phyloP scores from a whole-genome alignment of 257 asterid species.

The Scutellaria minor region DNA sequence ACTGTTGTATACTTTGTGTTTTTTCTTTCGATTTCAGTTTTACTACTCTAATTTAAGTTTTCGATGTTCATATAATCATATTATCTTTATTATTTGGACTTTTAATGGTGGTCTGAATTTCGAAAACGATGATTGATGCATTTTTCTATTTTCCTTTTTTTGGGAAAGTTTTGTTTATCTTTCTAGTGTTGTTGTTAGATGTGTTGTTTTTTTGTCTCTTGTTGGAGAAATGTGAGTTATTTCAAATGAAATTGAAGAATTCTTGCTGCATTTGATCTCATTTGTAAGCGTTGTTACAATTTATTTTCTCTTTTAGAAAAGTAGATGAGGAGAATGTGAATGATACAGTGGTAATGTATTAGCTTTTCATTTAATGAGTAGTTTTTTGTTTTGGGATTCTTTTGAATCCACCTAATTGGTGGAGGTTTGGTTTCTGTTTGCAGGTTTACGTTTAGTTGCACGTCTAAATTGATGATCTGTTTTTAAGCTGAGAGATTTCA shows the following conservation, averaged over 20 bases:
- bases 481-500: background rate
- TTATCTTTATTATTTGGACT: background rate
- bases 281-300: too few relatives aligned
- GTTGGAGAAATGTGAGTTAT: background rate
- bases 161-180: background rate
- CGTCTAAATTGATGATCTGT: background rate
- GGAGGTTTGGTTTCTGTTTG: background rate
- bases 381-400: background rate
- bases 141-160: background rate
- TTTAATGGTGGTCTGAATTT: background rate
- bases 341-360: background rate
- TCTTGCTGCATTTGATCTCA: background rate
- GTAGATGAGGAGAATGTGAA: background rate
- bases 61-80: background rate
- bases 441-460: background rate
- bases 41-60: background rate
- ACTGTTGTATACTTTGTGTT: background rate
- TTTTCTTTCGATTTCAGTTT: background rate
- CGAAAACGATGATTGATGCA: too few relatives aligned
- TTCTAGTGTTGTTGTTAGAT: background rate
- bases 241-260: slow-evolving; percentile 6
- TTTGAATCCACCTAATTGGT: background rate
- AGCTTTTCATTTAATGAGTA: background rate
- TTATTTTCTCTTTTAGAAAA: too few relatives aligned
- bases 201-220: background rate